These are phyloP conservation scores for Pseudogymnoascus sp. DNA, from an alignment of 2,329 filamentous ascomycete genomes.

Conservation along the genomic window DNA sequence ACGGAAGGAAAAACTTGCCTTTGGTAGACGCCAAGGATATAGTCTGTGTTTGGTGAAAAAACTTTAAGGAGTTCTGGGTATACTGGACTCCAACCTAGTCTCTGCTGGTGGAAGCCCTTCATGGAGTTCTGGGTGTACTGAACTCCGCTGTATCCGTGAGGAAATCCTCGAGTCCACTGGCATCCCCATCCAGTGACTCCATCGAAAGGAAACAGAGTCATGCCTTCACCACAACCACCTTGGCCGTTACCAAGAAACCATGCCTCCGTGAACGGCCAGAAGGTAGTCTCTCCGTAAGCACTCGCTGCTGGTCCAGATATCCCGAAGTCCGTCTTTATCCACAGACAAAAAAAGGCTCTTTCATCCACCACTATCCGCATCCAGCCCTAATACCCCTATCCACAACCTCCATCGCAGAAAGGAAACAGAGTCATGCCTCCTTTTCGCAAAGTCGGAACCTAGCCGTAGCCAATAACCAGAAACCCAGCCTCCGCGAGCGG, in stretches of 20 bases:
- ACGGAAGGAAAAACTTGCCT: background rate
- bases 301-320: background rate
- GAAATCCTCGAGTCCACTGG: background rate
- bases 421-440: background rate
- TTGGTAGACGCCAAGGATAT: background rate
- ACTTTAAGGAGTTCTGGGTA: background rate
- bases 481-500: background rate
- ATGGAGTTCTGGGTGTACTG: background rate
- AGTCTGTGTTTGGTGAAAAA: background rate
- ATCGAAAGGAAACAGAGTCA: background rate
- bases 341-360: background rate
- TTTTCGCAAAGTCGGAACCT: background rate
- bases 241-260: background rate
- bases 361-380: background rate
- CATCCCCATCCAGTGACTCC: background rate
- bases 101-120: background rate
- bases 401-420: background rate
- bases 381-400: background rate
- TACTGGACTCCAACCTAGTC: too few relatives aligned
- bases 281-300: background rate
- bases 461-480: background rate
- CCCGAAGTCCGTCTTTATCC: background rate
- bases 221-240: background rate
- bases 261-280: background rate
- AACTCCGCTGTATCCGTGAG: background rate